These are phyloP conservation scores for Daedaleopsis sinensis DNA, from an alignment of 768 basidiomycete species.

Conservation along the genomic window DNA sequence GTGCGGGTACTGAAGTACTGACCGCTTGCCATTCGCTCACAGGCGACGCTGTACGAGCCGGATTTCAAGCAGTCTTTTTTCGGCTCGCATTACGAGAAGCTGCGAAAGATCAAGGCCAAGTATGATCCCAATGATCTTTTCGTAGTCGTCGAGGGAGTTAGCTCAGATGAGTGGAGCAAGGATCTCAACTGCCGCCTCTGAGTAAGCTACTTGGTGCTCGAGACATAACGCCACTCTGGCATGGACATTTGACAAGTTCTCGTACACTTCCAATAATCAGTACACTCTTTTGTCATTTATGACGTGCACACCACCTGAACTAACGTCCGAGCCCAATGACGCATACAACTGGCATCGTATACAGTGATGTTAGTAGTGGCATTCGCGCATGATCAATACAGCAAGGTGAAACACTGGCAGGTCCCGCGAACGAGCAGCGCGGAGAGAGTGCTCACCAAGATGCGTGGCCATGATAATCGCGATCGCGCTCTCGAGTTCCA, in stretches of 20 bases:
- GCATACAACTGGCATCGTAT: no score
- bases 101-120: constrained; percentile 45
- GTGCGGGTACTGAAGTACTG: no score
- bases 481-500: background rate
- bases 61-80: constrained; percentile 47
- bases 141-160: constrained; percentile 49
- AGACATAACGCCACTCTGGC: constrained; percentile 1
- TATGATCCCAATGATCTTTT: constrained; percentile 51
- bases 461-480: background rate
- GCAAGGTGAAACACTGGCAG: no score
- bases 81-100: constrained; percentile 44
- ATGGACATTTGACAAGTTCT: no score
- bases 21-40: no score
- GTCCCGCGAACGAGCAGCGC: no score
- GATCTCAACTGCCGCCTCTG: constrained; percentile 25
- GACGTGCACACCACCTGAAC: no score
- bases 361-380: no score
- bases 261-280: background rate
- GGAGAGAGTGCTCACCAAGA: no score
- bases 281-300: background rate
- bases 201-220: background rate
- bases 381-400: no score
- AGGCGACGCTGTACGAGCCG: constrained; percentile 47
- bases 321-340: no score
- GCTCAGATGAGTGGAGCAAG: constrained; percentile 51